These are phyloP conservation scores for Stygiomarasmius scandens DNA, from an alignment of 1,284 basidiomycete species.

Conservation along the genomic window DNA sequence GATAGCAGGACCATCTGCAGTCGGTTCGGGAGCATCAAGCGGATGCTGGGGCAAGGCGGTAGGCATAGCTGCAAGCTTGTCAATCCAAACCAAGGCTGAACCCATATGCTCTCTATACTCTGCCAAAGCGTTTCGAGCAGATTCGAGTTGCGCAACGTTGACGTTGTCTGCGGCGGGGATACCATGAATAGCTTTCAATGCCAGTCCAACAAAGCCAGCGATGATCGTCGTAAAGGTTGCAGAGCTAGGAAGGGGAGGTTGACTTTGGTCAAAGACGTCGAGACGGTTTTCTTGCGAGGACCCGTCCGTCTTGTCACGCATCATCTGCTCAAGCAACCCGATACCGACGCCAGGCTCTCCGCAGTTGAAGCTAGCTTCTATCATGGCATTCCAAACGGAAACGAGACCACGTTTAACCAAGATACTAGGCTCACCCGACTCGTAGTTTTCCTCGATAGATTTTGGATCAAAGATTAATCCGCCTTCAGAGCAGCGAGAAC, in stretches of 20 bases:
- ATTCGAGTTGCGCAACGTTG: neutral
- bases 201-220: slow-evolving; percentile 64
- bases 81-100: slow-evolving; percentile 74
- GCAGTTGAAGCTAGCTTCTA: slow-evolving; percentile 72
- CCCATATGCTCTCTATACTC: slow-evolving; percentile 39
- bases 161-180: neutral
- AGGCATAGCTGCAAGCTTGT: slow-evolving; percentile 54
- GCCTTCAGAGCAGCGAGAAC: slow-evolving; percentile 40
- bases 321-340: slow-evolving; percentile 74
- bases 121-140: neutral
- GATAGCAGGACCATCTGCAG: slow-evolving; percentile 16
- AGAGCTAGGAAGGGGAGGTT: slow-evolving; percentile 43
- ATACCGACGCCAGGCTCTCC: slow-evolving; percentile 69
- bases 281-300: neutral
- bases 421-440: too few relatives aligned
- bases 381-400: slow-evolving; percentile 74
- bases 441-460: neutral
- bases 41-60: neutral
- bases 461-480: slow-evolving; percentile 32
- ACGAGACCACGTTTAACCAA: slow-evolving; percentile 37
- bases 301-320: slow-evolving; percentile 49
- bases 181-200: slow-evolving; percentile 25
- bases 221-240: slow-evolving; percentile 72
- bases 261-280: neutral
- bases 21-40: neutral